Evolutionary conservation across 306 rosid species (phyloP).

Genomic region (Corylus americana): DNA sequence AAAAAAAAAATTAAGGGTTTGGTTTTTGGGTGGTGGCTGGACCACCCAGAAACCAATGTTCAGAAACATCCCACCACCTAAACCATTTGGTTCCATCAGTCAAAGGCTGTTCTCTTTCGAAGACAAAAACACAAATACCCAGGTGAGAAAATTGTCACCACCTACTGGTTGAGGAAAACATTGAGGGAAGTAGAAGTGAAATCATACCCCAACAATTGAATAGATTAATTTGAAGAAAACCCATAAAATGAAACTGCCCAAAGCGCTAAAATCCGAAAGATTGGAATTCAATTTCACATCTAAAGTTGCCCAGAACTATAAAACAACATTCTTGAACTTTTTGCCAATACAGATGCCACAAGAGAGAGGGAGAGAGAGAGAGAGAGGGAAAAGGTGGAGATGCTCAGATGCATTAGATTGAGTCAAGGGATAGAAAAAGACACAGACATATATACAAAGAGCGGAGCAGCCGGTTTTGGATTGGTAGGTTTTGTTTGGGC

Average conservation of each 20-base stretch:
- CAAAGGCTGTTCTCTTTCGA: not conserved
- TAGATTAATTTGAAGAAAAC: conserved; percentile 13
- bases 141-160: not conserved
- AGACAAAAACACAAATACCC: not conserved
- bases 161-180: conserved; percentile 2
- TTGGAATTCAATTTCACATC: conserved; percentile 6
- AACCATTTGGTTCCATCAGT: conserved; percentile 33
- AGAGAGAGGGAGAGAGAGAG: not conserved
- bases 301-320: not conserved
- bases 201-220: conserved; percentile 31
- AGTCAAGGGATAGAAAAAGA: conserved; percentile 5
- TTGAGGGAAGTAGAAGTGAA: not conserved
- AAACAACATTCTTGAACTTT: too few relatives aligned
- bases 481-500: conserved; percentile 42
- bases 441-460: conserved; percentile 30
- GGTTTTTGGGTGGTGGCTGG: too few relatives aligned
- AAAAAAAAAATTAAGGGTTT: too few relatives aligned
- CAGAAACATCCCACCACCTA: too few relatives aligned
- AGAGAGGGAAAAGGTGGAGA: too few relatives aligned
- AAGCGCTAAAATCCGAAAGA: conserved; percentile 12
- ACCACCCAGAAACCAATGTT: too few relatives aligned
- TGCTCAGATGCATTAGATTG: not conserved
- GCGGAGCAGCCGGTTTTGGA: conserved; percentile 61
- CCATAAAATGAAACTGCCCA: conserved; percentile 17
- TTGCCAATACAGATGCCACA: not conserved